phyloP scores from a whole-genome alignment of 768 basidiomycete species.

The Tricholoma saponaceum region DNA sequence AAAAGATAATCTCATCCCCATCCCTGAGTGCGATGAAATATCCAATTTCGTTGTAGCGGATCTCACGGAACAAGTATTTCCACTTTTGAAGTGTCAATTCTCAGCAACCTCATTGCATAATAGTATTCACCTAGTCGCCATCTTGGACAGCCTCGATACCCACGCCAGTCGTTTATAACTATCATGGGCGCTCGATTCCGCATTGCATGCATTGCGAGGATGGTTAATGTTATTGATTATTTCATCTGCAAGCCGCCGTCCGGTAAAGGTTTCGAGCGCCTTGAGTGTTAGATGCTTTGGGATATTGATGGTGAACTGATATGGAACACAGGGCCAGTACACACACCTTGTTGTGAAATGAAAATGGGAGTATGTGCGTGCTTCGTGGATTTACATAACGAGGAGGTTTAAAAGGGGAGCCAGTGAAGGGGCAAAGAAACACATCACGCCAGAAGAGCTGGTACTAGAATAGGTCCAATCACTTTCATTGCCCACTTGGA shows the following conservation, averaged over 20 bases:
- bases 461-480: not conserved
- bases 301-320: not conserved
- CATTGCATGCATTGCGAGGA: slow-evolving; percentile 10
- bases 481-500: not conserved
- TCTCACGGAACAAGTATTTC: not conserved
- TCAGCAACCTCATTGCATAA: not conserved
- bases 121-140: not conserved
- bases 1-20: not conserved
- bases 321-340: no score
- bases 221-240: slow-evolving; percentile 4
- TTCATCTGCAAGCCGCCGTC: not conserved
- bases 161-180: slow-evolving; percentile 7
- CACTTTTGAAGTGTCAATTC: not conserved
- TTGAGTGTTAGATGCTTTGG: not conserved
- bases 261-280: not conserved
- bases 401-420: not conserved
- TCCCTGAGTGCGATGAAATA: not conserved
- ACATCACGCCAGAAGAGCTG: not conserved
- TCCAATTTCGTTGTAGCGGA: not conserved
- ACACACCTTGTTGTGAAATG: not conserved
- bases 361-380: not conserved
- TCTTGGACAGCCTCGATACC: slow-evolving; percentile 6
- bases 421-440: not conserved
- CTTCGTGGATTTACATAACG: not conserved
- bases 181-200: slow-evolving; percentile 3